A percentile compares a stretch with the other conserved stretches of the same genome.
Conservation (phyloP, 1,284 basidiomycete genomes). For the Ustilago crameri region DNA sequence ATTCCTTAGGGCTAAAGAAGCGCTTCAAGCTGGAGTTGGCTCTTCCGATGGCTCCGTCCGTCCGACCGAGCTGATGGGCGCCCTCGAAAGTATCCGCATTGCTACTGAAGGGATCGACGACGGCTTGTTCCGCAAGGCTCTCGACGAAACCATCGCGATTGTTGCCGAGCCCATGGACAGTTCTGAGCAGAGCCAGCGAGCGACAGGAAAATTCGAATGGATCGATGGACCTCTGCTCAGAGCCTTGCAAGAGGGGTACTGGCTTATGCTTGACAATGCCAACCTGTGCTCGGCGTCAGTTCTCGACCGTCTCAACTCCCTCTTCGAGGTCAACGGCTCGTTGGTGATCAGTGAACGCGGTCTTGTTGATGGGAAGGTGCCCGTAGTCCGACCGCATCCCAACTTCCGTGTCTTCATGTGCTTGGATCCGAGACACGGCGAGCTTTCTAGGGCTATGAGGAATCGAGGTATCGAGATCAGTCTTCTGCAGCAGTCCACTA, state of each 20-base stretch:
- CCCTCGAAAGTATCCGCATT: slow-evolving; percentile 8
- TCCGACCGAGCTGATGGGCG: neutral
- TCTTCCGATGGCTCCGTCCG: neutral
- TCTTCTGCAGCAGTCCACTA: slow-evolving; percentile 25
- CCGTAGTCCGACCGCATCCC: slow-evolving; percentile 82
- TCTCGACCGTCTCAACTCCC: slow-evolving; percentile 93
- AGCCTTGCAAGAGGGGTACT: slow-evolving; percentile 86
- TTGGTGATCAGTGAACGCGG: slow-evolving; percentile 91
- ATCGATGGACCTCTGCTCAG: slow-evolving; percentile 91
- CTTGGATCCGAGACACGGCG: slow-evolving; percentile 88
- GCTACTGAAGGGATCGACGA: slow-evolving; percentile 9
- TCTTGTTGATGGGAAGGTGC: slow-evolving; percentile 79
- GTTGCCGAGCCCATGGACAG: slow-evolving; percentile 6
- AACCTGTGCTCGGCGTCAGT: slow-evolving; percentile 96
- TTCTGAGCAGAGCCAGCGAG: slow-evolving; percentile 1
- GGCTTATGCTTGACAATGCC: slow-evolving; percentile 91
- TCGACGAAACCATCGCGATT: slow-evolving; percentile 16
- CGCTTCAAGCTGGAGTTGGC: slow-evolving; percentile 2
- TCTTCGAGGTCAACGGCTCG: slow-evolving; percentile 87
- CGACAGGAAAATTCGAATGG: slow-evolving; percentile 85
- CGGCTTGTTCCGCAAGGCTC: slow-evolving; percentile 4
- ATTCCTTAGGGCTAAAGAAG: slow-evolving; percentile 18
- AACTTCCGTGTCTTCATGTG: slow-evolving; percentile 94
- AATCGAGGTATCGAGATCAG: slow-evolving; percentile 92
- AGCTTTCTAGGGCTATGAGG: slow-evolving; percentile 96